A percentile compares a stretch with the other conserved stretches of the same genome.
phyloP scores from a whole-genome alignment of 352 stramenopile genomes.

The Globisporangium iwayamae region DNA sequence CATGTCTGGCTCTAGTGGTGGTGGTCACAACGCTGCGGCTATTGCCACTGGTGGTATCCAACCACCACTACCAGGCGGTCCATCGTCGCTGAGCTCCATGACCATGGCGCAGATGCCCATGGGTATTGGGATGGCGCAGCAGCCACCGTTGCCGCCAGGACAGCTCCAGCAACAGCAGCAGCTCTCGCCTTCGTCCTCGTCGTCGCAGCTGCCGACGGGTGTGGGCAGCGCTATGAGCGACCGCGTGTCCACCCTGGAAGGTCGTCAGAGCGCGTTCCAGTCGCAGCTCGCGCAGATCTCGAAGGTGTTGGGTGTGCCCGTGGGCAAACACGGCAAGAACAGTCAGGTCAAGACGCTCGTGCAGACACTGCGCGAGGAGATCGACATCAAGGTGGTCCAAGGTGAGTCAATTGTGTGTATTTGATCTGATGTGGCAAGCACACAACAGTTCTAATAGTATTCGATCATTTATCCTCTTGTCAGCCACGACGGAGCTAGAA shows the following conservation, averaged over 20 bases:
- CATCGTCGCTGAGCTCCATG: slow-evolving; percentile 3
- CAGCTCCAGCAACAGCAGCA: slow-evolving; percentile 14
- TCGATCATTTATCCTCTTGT: not conserved
- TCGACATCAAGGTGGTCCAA: slow-evolving; percentile 52
- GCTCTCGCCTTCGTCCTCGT: slow-evolving; percentile 9
- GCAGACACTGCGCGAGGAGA: slow-evolving; percentile 69
- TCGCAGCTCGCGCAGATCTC: slow-evolving; percentile 77
- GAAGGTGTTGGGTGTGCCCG: slow-evolving; percentile 61
- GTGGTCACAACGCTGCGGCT: no score
- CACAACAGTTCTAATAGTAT: not conserved
- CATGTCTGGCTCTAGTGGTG: not conserved
- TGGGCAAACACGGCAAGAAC: slow-evolving; percentile 67
- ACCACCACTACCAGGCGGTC: slow-evolving; percentile 9
- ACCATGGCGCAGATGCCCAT: not conserved
- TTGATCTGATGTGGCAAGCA: no score
- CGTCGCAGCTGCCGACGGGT: slow-evolving; percentile 4
- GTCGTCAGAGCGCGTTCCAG: slow-evolving; percentile 75
- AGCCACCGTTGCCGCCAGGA: slow-evolving; percentile 21
- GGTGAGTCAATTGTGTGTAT: slow-evolving; percentile 19
- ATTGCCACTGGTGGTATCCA: not conserved
- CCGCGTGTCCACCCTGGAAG: slow-evolving; percentile 73
- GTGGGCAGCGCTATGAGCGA: slow-evolving; percentile 52
- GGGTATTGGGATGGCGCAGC: not conserved
- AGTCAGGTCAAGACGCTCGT: slow-evolving; percentile 66
- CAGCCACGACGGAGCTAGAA: slow-evolving; percentile 32